Conservation (phyloP, 306 rosid genomes). For the Neltuma alba region DNA sequence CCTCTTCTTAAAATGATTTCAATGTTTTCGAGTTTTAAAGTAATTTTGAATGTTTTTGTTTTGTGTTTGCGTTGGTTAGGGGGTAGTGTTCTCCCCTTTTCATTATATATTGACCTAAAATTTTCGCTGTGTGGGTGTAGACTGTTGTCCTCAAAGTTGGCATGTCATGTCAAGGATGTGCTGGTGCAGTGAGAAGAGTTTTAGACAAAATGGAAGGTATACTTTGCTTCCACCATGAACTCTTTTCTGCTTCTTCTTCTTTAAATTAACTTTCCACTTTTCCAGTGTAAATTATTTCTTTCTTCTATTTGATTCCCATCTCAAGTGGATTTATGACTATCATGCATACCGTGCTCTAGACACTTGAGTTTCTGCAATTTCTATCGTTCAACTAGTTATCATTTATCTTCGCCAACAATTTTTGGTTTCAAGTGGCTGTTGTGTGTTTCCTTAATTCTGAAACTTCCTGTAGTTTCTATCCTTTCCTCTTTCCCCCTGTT, state of each 20-base stretch:
- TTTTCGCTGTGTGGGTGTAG: conserved; percentile 47
- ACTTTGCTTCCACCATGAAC: neutral
- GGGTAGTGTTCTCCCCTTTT: neutral
- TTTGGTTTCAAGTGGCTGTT: neutral
- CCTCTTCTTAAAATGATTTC: conserved; percentile 3
- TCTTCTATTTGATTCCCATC: neutral
- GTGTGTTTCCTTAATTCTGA: conserved; percentile 11
- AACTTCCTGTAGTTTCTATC: conserved; percentile 17
- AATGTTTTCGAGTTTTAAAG: neutral
- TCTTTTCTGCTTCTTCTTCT: neutral
- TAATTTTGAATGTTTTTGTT: conserved; percentile 18
- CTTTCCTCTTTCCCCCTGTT: conserved; percentile 9
- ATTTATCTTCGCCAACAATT: neutral
- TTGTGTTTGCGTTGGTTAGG: neutral
- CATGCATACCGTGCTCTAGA: neutral
- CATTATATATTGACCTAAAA: neutral
- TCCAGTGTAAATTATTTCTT: neutral
- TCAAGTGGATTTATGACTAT: neutral
- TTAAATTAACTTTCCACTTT: neutral
- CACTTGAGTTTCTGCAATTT: conserved; percentile 8
- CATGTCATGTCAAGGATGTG: conserved; percentile 94
- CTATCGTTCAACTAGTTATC: conserved; percentile 17
- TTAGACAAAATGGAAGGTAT: conserved; percentile 92
- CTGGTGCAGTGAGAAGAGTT: conserved; percentile 91
- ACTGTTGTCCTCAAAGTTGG: conserved; percentile 91